Evolutionary conservation across 495 filamentous ascomycete genomes (phyloP), one percentile per base, ranked within the genome.

Genomic region (Stereocaulon alpinum): DNA sequence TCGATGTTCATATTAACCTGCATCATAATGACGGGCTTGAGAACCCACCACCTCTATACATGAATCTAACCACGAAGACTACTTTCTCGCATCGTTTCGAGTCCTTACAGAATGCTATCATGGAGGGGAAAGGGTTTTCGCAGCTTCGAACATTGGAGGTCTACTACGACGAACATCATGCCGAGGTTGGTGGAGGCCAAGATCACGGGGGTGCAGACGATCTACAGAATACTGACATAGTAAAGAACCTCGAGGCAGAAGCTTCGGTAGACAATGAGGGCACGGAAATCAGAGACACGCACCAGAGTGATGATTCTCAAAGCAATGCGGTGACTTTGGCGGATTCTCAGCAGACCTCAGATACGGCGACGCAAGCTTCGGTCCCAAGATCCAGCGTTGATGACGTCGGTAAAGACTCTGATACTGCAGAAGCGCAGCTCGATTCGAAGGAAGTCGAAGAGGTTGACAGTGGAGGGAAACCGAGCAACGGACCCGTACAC

Each of bases 101-200:
- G 12, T 59, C 69, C 20, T 64, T 80, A 15, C 55, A 61, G 27
- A 62, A 70, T 58, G 80, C 77, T 63, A 80, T 74, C 40, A 72
- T 71, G 27, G 75, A 80, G 63, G 84, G 84, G 22, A 81, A 82
- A 67, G 81, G 81, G 14, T 64, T 86, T 40, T 82, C 82, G 6
- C 71, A 82, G 49, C 64, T 85, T 37, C 68, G 69, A 40, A 57
- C 65, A 9, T 76, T 74, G 67, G 69, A 72, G 65, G 58, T 44
- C 20, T 45, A 18, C 17, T 34, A 59, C 12, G 30, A 24, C 43
- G 43, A 37, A 15, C 43, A 48, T 42, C 43, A 57, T 11, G 22
- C 42, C 30, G 44, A 9, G 42, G n/a, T 9, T 34, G 42, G 40
- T 32, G 32, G 4, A 29, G 32, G 40, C 11, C 47, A 30, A n/a